phyloP scores from a whole-genome alignment of 1,284 basidiomycete genomes.

The Xerocomus nothofagi region DNA sequence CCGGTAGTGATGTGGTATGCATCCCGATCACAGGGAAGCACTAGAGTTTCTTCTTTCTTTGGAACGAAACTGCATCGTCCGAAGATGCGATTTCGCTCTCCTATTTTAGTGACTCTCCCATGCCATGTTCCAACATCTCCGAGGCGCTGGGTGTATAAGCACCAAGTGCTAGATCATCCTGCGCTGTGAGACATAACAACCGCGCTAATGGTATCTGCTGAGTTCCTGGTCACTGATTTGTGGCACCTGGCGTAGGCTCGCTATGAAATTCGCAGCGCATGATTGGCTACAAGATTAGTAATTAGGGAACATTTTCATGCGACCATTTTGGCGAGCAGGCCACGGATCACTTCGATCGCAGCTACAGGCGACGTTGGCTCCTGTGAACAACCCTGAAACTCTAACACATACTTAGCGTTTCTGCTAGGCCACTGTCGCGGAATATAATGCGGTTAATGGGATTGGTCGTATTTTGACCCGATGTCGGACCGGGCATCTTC shows the following conservation, averaged over 20 bases:
- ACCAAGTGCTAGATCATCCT: neutral
- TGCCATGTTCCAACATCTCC: neutral
- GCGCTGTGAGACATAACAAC: neutral
- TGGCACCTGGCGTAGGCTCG: neutral
- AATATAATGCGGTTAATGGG: too few species aligned
- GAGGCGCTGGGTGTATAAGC: neutral
- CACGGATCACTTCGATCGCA: neutral
- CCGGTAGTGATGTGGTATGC: neutral
- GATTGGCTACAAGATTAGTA: constrained; percentile 1
- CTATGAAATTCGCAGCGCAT: constrained; percentile 3
- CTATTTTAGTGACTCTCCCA: neutral
- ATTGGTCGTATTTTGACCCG: too few species aligned
- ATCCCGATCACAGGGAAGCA: neutral
- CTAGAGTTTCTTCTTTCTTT: neutral
- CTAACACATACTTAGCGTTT: too few species aligned
- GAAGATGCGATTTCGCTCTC: neutral
- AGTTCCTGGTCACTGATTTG: too few species aligned
- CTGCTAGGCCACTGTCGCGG: neutral
- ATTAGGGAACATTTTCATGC: neutral
- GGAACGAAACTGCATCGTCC: neutral
- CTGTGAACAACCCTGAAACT: too few species aligned
- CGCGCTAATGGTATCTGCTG: neutral
- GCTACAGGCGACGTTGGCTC: neutral
- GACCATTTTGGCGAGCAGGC: neutral
- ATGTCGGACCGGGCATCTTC: too few species aligned